Conservation (phyloP, 768 basidiomycete species). For the Kwoniella europaea region DNA sequence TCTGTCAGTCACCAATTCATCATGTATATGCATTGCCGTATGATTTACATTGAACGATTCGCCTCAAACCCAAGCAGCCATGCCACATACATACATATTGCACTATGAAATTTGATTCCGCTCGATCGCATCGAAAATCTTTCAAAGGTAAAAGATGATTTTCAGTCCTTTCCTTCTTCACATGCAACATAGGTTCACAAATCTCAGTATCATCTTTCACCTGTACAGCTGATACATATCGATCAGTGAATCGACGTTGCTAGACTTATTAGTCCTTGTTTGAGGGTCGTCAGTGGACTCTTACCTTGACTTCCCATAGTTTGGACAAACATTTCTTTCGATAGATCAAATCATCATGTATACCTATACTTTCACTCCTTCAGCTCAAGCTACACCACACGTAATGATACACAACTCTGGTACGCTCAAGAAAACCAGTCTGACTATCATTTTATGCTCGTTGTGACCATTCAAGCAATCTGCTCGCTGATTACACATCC, state of each 20-base stretch:
- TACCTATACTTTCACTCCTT: not conserved
- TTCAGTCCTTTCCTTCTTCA: conserved; percentile 4
- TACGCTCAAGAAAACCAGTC: too few relatives aligned
- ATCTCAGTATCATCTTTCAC: not conserved
- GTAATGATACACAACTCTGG: not conserved
- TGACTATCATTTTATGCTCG: too few relatives aligned
- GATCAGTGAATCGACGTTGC: conserved; percentile 3
- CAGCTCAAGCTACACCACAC: not conserved
- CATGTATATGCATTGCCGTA: too few relatives aligned
- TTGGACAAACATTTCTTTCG: conserved; percentile 39
- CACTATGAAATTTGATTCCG: not conserved
- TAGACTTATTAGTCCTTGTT: conserved; percentile 45
- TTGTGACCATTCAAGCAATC: not conserved
- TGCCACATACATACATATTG: not conserved
- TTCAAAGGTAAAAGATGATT: not conserved
- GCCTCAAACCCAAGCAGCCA: not conserved
- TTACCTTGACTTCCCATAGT: conserved; percentile 48
- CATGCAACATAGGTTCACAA: not conserved
- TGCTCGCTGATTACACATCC: not conserved
- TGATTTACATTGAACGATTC: too few relatives aligned
- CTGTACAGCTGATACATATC: not conserved
- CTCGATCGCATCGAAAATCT: not conserved
- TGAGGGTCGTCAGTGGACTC: conserved; percentile 47
- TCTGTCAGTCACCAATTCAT: too few relatives aligned
- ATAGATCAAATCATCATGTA: not conserved